These are phyloP conservation scores for Pseudogymnoascus destructans DNA, from an alignment of 2,329 filamentous ascomycete species.

Conservation along the genomic window DNA sequence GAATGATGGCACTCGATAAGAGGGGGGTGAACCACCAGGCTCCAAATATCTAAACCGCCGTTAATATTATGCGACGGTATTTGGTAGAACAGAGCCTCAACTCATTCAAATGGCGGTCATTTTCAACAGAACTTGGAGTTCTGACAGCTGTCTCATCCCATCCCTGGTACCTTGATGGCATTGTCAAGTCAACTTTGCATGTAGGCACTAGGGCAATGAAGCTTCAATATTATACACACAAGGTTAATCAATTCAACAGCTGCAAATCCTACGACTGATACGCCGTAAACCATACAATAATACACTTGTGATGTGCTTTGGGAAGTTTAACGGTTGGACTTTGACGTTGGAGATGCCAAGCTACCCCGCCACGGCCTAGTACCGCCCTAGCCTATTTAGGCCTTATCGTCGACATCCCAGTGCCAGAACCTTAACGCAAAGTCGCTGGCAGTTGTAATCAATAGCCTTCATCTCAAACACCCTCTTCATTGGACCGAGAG, in stretches of 20 bases:
- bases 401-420: constrained; percentile 5
- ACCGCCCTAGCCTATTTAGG: neutral
- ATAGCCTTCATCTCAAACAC: neutral
- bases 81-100: neutral
- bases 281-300: neutral
- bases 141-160: neutral
- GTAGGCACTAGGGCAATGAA: neutral
- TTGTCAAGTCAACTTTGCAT: neutral
- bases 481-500: neutral
- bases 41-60: neutral
- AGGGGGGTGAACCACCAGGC: neutral
- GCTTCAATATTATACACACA: neutral
- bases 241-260: neutral
- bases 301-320: neutral
- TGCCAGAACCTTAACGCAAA: neutral
- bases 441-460: neutral
- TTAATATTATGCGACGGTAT: neutral
- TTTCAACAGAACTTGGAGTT: neutral
- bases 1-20: neutral
- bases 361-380: neutral
- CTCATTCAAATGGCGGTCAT: neutral
- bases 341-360: neutral
- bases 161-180: neutral
- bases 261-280: neutral
- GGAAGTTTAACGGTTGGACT: neutral